Percentiles rank a stretch among this genome's conserved stretches.
phyloP scores from a whole-genome alignment of 2,329 filamentous ascomycete genomes.

The Incumbomyces delicatus region DNA sequence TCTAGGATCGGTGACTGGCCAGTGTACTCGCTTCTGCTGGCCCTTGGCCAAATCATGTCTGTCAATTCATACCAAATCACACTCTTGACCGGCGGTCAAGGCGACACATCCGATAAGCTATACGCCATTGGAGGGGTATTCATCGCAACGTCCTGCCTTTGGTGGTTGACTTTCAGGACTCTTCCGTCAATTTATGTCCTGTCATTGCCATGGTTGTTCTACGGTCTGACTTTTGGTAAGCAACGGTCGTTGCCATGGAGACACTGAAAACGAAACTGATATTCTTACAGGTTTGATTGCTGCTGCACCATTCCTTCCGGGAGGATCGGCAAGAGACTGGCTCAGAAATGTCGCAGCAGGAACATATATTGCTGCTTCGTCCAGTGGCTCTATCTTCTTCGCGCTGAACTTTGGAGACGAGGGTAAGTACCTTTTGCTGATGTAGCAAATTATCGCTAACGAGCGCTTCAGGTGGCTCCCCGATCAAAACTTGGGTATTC shows the following conservation, averaged over 20 bases:
- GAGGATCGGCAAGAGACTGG: slow-evolving; percentile 23
- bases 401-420: slow-evolving; percentile 49
- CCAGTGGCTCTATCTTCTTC: slow-evolving; percentile 48
- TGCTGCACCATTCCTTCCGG: slow-evolving; percentile 35
- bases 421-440: slow-evolving; percentile 16
- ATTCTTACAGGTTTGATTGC: slow-evolving; percentile 33
- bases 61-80: slow-evolving; percentile 51
- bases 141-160: slow-evolving; percentile 39
- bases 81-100: slow-evolving; percentile 45
- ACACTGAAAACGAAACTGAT: too few relatives aligned
- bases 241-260: slow-evolving; percentile 18
- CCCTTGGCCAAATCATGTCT: slow-evolving; percentile 42
- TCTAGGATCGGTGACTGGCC: slow-evolving; percentile 44
- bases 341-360: slow-evolving; percentile 45
- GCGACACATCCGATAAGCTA: slow-evolving; percentile 40
- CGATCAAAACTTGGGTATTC: slow-evolving; percentile 41
- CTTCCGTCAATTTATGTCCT: slow-evolving; percentile 42
- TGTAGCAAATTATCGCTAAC: background rate
- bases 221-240: slow-evolving; percentile 43
- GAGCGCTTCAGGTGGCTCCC: background rate
- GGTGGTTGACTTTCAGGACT: slow-evolving; percentile 45
- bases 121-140: slow-evolving; percentile 46
- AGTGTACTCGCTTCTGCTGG: slow-evolving; percentile 43
- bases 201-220: slow-evolving; percentile 44
- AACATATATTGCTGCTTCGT: slow-evolving; percentile 44